These are phyloP conservation scores for Eruca vesicaria DNA, from an alignment of 441 rosid species.

Conservation along the genomic window DNA sequence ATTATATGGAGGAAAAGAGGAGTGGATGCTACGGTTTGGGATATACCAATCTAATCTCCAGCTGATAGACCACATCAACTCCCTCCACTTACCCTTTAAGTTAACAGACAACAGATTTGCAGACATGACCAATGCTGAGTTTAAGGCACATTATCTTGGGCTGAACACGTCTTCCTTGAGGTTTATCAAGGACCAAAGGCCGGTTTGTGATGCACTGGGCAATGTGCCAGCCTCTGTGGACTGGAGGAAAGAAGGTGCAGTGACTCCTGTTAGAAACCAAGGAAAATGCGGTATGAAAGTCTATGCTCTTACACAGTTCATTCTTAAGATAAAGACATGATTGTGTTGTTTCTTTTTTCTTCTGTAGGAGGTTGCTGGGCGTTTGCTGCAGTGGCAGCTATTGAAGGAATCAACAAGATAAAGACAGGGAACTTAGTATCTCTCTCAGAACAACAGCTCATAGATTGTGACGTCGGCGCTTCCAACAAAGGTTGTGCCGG, in stretches of 20 bases:
- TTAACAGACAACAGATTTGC: slow-evolving; percentile 78
- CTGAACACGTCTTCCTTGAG: slow-evolving; percentile 4
- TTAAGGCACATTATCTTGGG: slow-evolving; percentile 48
- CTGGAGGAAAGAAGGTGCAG: slow-evolving; percentile 77
- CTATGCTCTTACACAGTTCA: slow-evolving; percentile 7
- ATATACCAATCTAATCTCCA: slow-evolving; percentile 65
- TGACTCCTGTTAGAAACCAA: slow-evolving; percentile 68
- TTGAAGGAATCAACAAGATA: slow-evolving; percentile 73
- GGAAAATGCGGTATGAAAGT: slow-evolving; percentile 65
- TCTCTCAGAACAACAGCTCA: slow-evolving; percentile 77
- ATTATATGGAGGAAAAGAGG: slow-evolving; percentile 44
- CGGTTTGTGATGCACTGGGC: not conserved
- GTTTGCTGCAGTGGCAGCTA: slow-evolving; percentile 78
- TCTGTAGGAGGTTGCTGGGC: slow-evolving; percentile 89
- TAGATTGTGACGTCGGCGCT: slow-evolving; percentile 56
- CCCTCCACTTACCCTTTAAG: slow-evolving; percentile 58
- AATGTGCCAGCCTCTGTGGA: slow-evolving; percentile 48
- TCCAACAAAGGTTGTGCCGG: slow-evolving; percentile 66
- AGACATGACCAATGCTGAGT: slow-evolving; percentile 81
- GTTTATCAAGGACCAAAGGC: not conserved
- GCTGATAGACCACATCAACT: slow-evolving; percentile 63
- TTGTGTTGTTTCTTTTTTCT: not conserved
- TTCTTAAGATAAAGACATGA: not conserved
- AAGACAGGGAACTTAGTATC: slow-evolving; percentile 58
- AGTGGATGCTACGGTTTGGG: slow-evolving; percentile 57